phyloP scores from a whole-genome alignment of 139 green algal species.

The Chlamydomonas sphaeroides region DNA sequence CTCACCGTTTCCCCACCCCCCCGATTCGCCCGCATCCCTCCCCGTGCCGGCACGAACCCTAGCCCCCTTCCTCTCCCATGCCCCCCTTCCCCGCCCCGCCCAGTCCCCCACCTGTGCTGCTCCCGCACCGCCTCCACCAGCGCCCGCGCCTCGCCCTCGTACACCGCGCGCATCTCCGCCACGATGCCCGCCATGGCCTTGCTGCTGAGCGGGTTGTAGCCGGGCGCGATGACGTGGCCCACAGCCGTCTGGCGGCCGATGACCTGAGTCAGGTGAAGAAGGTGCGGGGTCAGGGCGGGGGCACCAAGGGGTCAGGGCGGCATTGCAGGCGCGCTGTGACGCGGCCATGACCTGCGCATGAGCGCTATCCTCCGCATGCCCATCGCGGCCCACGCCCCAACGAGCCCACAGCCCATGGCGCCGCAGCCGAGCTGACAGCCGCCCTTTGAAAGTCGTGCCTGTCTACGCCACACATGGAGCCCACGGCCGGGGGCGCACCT shows the following conservation, averaged over 20 bases:
- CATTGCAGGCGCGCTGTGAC: no score
- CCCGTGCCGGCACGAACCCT: no score
- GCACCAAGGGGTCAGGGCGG: no score
- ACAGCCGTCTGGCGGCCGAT: conserved; percentile 29
- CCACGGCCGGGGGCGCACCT: conserved; percentile 8
- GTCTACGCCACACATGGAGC: no score
- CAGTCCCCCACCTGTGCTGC: conserved; percentile 14
- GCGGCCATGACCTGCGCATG: no score
- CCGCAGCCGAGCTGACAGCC: no score
- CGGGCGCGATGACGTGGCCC: conserved; percentile 34
- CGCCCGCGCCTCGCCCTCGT: conserved; percentile 31
- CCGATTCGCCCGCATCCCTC: neutral
- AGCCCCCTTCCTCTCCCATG: no score
- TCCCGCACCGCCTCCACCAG: conserved; percentile 12
- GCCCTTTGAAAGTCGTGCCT: no score
- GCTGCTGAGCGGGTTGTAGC: conserved; percentile 28
- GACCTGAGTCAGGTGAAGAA: neutral
- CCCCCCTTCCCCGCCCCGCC: no score
- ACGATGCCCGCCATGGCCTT: conserved; percentile 41
- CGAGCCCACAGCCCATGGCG: no score
- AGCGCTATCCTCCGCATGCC: no score
- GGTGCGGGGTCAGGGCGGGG: neutral
- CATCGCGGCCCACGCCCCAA: no score
- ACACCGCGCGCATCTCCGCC: conserved; percentile 49
- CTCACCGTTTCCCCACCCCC: neutral